Evolutionary conservation across 352 stramenopile genomes (phyloP).

Genomic region (Phytopythium oedochilum): DNA sequence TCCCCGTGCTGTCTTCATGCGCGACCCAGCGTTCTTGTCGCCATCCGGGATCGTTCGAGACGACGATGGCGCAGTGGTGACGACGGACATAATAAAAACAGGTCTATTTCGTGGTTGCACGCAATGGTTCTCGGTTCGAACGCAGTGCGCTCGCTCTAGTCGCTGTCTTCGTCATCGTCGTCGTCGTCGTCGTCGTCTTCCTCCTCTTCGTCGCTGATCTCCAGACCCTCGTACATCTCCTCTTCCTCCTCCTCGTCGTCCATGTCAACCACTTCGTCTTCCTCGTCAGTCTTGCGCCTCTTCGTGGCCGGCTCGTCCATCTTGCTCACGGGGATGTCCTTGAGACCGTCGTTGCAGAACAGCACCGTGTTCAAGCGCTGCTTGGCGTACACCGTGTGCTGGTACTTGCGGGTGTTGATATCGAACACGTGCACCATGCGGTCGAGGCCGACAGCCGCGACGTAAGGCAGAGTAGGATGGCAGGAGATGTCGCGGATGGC

Average conservation of each 20-base stretch:
- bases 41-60: too few species aligned
- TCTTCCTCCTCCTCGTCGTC: constrained; percentile 76
- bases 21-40: neutral
- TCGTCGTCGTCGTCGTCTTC: constrained; percentile 47
- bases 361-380: constrained; percentile 90
- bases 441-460: constrained; percentile 91
- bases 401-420: constrained; percentile 74
- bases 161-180: constrained; percentile 39
- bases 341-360: constrained; percentile 81
- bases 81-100: constrained; percentile 2
- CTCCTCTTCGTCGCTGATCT: constrained; percentile 62
- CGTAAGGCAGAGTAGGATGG: constrained; percentile 87
- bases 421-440: constrained; percentile 94
- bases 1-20: neutral
- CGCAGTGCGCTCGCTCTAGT: constrained; percentile 4
- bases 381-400: constrained; percentile 74
- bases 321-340: constrained; percentile 34
- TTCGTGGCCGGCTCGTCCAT: constrained; percentile 32
- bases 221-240: constrained; percentile 82
- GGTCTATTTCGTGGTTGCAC: constrained; percentile 4
- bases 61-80: neutral
- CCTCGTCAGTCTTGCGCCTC: constrained; percentile 48
- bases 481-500: constrained; percentile 88
- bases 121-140: neutral
- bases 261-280: constrained; percentile 34